Evolutionary conservation across 2,329 filamentous ascomycete species (phyloP).

Genomic region (Xylaria sp.): DNA sequence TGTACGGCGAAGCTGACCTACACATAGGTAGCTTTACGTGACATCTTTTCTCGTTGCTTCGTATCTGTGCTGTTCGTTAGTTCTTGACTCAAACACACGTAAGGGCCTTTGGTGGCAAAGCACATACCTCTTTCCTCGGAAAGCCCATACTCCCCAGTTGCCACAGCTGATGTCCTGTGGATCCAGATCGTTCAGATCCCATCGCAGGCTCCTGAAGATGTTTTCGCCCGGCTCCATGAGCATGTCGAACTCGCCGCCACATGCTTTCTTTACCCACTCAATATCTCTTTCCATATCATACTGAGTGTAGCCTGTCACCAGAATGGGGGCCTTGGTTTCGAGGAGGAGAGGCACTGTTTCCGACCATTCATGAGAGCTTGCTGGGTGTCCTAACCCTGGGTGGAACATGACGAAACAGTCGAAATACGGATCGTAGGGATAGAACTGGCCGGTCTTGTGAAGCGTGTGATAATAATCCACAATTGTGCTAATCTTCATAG

Average conservation of each 20-base stretch:
- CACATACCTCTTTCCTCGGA: conserved; percentile 90
- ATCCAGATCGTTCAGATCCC: conserved; percentile 96
- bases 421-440: conserved; percentile 96
- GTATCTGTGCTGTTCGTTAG: conserved; percentile 52
- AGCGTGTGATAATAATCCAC: conserved; percentile 98
- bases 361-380: conserved; percentile 90
- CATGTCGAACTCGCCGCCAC: conserved; percentile 87
- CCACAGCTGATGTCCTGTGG: conserved; percentile 92
- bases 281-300: conserved; percentile 93
- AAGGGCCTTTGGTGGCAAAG: background rate
- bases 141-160: conserved; percentile 97
- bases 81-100: conserved; percentile 2
- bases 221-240: conserved; percentile 93
- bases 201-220: conserved; percentile 86
- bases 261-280: conserved; percentile 84
- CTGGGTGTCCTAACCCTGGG: conserved; percentile 91
- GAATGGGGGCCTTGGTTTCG: conserved; percentile 92
- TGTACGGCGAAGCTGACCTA: conserved; percentile 1
- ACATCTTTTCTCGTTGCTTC: conserved; percentile 62
- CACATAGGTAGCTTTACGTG: conserved; percentile 22
- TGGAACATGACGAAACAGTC: conserved; percentile 98
- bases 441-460: conserved; percentile 86
- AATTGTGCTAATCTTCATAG: conserved; percentile 96
- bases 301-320: conserved; percentile 95
- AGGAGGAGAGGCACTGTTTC: conserved; percentile 86